Evolutionary conservation across 108 stramenopile species (phyloP), one percentile per base, ranked within the genome.

Genomic region (Nitzschia palea): DNA sequence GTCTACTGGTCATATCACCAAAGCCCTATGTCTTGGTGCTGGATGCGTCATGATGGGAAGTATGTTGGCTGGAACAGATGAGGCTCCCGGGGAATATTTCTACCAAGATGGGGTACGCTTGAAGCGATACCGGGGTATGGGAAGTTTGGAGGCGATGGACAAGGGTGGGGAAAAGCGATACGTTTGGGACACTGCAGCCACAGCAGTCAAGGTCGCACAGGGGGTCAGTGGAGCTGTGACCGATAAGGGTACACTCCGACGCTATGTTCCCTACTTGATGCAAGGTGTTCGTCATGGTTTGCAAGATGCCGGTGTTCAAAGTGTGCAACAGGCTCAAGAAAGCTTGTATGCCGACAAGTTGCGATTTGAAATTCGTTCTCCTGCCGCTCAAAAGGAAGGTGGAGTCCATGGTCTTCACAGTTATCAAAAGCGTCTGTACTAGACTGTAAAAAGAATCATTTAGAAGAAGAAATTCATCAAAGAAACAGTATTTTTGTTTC

Each of bases 91-190:
- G 27, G 96, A 98, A 63, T 99, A 99, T 73, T 99, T 96, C 78
- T 99, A 95, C 78, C 97, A 98, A 83, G 98, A 99, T 69, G 99
- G 99, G 32, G 98, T 99, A 29, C 95, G 99, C 34, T 81, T 99
- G 56, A 99, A 99, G 80, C 87, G 96, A 45, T 99, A 99, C 87
- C 93, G 98, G 37, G 99, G 99, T 44, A 99, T 99, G 99, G 99
- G 99, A 22, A 96, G 94, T 65, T 76, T 99, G 44, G 99, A 99
- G 71, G 99, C 99, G 30, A 99, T 99, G 99, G 75, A 86, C 2
- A 91, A 97, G 79, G 98, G 98, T 17, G 85, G 90, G 40, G 96
- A 96, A 64, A 98, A 97, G 72, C 94, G 99, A 28, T 99, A 99
- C 76, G 98, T 99, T 34, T 98, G 97, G 90, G 93, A 94, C 36